A percentile compares a stretch with the other conserved stretches of the same genome.
phyloP scores from a whole-genome alignment of 768 basidiomycete species.

The Leccinum aurantiacum region DNA sequence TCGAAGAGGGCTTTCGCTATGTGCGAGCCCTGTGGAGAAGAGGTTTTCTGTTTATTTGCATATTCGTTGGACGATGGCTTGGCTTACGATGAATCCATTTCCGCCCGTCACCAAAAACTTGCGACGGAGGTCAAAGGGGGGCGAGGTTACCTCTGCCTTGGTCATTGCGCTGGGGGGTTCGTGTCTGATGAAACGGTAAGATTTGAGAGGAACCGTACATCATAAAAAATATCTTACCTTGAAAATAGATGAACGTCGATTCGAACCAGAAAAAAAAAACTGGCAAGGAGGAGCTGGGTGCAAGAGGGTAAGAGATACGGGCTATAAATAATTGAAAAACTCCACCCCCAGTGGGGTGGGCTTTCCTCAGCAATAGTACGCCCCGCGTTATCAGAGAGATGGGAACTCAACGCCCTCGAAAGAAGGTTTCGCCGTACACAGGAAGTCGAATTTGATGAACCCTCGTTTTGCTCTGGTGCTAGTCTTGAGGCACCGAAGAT shows the following conservation, averaged over 20 bases:
- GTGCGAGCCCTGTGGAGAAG: slow-evolving; percentile 46
- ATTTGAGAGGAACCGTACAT: background rate
- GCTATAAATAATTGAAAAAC: slow-evolving; percentile 4
- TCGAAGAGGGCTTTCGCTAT: slow-evolving; percentile 41
- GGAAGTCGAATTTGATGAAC: background rate
- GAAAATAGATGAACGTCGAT: background rate
- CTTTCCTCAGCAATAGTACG: background rate
- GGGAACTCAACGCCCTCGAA: slow-evolving; percentile 5
- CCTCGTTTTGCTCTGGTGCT: background rate
- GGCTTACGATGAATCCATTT: slow-evolving; percentile 52
- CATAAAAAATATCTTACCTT: background rate
- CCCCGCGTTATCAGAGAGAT: background rate
- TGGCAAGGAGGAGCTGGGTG: background rate
- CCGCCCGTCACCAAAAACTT: slow-evolving; percentile 49
- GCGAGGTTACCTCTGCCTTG: background rate
- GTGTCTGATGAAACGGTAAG: background rate
- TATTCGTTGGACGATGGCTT: background rate
- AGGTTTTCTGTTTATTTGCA: background rate
- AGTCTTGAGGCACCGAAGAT: background rate
- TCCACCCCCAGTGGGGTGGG: background rate
- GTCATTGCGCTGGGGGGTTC: background rate
- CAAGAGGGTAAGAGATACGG: background rate
- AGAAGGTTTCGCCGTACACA: background rate
- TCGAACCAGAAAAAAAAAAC: background rate
- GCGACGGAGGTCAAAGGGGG: background rate